Evolutionary conservation across 1,284 basidiomycete genomes (phyloP), one percentile per base, ranked within the genome.

Genomic region (Clitocybe nebularis): DNA sequence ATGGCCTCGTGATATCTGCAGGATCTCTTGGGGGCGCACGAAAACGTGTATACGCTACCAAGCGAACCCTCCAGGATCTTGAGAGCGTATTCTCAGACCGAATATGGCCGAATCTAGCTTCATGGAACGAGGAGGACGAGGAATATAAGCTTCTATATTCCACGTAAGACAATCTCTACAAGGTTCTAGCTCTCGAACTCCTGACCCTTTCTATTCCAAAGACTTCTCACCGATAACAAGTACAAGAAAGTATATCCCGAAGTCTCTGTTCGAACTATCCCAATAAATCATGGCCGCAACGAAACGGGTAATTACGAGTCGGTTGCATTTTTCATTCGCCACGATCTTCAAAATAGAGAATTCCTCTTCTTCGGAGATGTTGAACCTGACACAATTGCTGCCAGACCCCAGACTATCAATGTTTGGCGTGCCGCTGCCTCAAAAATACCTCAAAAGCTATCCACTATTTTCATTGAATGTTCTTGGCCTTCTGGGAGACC

Each of bases 321-420:
- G 20, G 67, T 81, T 1, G 89, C 87, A 6, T 92, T 84, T 64
- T 89, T 90, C 58, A 59, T 93, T 48, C 74, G 77, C 8, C 77
- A 89, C 55, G 68, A 81, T 41, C 56, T 68, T 13, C 72, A 71
- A 22, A 58, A 60, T 2, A 71, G 68, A 36, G 83, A 89, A 55
- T 80, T 90, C 48, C 68, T 92, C 30, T 92, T 93, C 63, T 90
- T 91, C 50, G 90, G 90, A 8, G 87, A 90, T 61, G 83, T 89
- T 40, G 84, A 89, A 54, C 81, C 87, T 3, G 90, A 93, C 62
- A 74, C 73, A 36, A 52, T 90, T 25, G 71, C 85, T 5, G 39
- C 62, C 9, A 59, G 66, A 4, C 81, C 82, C 1, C 72, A 63
- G 28, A 89, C 78, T 19, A 67, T 68, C 23, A 62, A 71, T 32